A percentile compares a stretch with the other conserved stretches of the same genome.
Evolutionary conservation across 2,329 filamentous ascomycete genomes (phyloP).

Genomic region (Sclerotinia minor): DNA sequence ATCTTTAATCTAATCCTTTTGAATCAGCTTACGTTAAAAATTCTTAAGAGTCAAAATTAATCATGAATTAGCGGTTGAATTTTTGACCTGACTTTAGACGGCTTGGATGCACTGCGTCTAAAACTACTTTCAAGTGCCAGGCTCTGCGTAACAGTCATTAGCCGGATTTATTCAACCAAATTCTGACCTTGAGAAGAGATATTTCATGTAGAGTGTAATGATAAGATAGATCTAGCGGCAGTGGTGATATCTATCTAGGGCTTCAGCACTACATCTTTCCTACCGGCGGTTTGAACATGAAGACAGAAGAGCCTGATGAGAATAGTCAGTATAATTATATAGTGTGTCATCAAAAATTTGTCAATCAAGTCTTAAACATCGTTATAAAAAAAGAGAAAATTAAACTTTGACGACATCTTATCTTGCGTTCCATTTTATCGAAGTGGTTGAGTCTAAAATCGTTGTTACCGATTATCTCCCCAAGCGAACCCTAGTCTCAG

Average conservation of each 20-base stretch:
- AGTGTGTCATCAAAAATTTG: neutral
- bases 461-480: neutral
- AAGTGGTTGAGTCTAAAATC: neutral
- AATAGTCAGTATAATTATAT: fast-evolving
- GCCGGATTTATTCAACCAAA: too few relatives aligned
- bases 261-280: neutral
- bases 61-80: too few relatives aligned
- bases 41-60: too few relatives aligned
- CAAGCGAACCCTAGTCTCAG: neutral
- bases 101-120: too few relatives aligned
- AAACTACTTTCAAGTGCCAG: too few relatives aligned
- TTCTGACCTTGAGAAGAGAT: neutral
- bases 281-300: neutral
- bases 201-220: too few relatives aligned
- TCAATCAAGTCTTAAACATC: too few relatives aligned
- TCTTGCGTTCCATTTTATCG: neutral
- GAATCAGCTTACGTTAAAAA: too few relatives aligned
- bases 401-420: neutral
- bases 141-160: neutral
- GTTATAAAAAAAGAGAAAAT: neutral
- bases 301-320: neutral
- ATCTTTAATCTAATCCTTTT: too few relatives aligned
- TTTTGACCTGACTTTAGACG: too few relatives aligned
- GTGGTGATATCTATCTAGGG: too few relatives aligned
- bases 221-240: neutral